These are phyloP conservation scores for Geotrichum macrosporum DNA, from an alignment of 1,139 yeast genomes.

Conservation along the genomic window DNA sequence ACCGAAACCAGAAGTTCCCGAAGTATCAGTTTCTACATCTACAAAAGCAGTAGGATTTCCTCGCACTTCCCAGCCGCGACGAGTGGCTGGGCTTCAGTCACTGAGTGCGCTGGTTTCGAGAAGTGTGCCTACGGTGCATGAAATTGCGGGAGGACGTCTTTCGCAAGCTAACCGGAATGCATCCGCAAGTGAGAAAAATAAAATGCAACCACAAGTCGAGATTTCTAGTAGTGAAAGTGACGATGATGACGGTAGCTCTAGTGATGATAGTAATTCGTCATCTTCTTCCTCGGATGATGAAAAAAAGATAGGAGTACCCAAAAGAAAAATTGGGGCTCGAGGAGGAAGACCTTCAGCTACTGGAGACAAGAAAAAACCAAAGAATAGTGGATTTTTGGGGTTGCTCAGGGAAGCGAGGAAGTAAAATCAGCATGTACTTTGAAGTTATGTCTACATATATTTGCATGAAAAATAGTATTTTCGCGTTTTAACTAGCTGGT, in stretches of 20 bases:
- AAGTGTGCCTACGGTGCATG: constrained; percentile 17
- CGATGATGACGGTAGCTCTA: constrained; percentile 1
- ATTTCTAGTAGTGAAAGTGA: constrained; percentile 6
- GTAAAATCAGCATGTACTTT: not conserved
- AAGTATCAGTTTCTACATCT: not conserved
- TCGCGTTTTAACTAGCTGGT: no score
- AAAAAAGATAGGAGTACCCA: not conserved
- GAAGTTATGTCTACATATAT: not conserved
- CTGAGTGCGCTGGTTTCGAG: constrained; percentile 13
- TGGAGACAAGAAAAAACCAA: constrained; percentile 5
- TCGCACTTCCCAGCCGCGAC: constrained; percentile 2
- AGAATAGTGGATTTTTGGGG: constrained; percentile 17
- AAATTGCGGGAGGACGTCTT: constrained; percentile 5
- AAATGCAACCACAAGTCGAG: not conserved
- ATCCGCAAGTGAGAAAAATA: not conserved
- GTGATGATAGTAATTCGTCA: constrained; percentile 1
- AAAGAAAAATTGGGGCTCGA: constrained; percentile 3
- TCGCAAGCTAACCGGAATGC: not conserved
- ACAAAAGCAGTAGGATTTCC: not conserved
- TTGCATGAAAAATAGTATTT: no score
- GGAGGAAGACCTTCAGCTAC: not conserved
- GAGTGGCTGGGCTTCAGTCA: constrained; percentile 15
- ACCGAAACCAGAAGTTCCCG: not conserved
- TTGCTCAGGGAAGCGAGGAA: constrained; percentile 8
- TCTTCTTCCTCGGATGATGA: constrained; percentile 6